These are phyloP conservation scores for Xerophyta viscosa DNA, from an alignment of 106 monocot genomes.

Conservation along the genomic window DNA sequence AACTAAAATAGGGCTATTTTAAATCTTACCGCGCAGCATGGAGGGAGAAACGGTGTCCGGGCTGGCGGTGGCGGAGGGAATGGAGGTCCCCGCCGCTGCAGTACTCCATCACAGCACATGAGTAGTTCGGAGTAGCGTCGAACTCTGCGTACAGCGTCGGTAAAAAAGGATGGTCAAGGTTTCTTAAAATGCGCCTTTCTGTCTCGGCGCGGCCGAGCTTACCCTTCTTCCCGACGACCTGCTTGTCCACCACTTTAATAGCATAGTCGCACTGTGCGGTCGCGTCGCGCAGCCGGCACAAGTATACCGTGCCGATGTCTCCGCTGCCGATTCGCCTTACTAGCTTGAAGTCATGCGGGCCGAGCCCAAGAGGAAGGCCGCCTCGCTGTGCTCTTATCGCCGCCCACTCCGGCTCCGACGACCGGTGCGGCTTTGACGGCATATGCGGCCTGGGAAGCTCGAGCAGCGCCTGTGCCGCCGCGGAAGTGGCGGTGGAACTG, in stretches of 20 bases:
- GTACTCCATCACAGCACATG: slow-evolving; percentile 86
- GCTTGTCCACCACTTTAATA: slow-evolving; percentile 86
- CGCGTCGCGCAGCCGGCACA: slow-evolving; percentile 47
- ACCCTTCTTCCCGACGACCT: slow-evolving; percentile 52
- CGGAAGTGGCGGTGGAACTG: background rate
- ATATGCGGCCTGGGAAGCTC: background rate
- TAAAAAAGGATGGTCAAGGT: slow-evolving; percentile 75
- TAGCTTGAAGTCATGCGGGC: slow-evolving; percentile 65
- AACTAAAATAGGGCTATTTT: too few species aligned
- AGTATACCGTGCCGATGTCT: slow-evolving; percentile 78
- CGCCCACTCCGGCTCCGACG: slow-evolving; percentile 30
- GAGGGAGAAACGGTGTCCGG: slow-evolving; percentile 50
- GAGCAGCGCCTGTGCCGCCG: background rate
- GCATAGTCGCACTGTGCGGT: slow-evolving; percentile 31
- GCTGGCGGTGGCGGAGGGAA: slow-evolving; percentile 72
- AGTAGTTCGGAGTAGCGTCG: slow-evolving; percentile 55
- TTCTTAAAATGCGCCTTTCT: slow-evolving; percentile 53
- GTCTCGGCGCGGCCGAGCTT: slow-evolving; percentile 67
- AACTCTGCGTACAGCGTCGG: slow-evolving; percentile 76
- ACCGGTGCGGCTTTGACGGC: slow-evolving; percentile 16
- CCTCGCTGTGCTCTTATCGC: slow-evolving; percentile 17
- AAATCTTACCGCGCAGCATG: slow-evolving; percentile 42
- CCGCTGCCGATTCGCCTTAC: slow-evolving; percentile 64
- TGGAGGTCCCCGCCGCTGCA: slow-evolving; percentile 93
- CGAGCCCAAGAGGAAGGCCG: slow-evolving; percentile 15